Percentiles rank a stretch among this genome's conserved stretches.
These are phyloP conservation scores for Ajuga chamaepitys DNA, from an alignment of 257 asterid genomes.

Conservation along the genomic window DNA sequence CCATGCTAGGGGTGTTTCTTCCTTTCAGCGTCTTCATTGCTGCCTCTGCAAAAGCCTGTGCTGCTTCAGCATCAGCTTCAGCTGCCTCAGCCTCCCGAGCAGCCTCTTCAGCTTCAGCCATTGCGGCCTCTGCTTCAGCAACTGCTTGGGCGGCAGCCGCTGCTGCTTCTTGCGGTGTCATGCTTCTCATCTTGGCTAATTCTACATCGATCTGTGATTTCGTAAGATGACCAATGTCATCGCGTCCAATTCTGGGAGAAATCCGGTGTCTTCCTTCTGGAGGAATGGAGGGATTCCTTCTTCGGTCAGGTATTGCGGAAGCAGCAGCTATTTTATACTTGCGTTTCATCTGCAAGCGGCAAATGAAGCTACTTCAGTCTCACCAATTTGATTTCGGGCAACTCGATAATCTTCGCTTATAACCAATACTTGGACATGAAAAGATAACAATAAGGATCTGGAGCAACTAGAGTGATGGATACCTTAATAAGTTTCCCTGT, in stretches of 20 bases:
- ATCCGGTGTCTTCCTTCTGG: conserved; percentile 41
- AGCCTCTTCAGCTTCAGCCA: conserved; percentile 95
- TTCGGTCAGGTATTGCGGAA: conserved; percentile 42
- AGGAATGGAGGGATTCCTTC: conserved; percentile 35
- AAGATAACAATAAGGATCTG: neutral
- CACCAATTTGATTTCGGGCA: neutral
- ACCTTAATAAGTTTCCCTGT: conserved; percentile 85
- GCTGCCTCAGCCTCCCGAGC: conserved; percentile 91
- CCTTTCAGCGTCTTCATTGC: conserved; percentile 68
- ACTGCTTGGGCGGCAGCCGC: conserved; percentile 95
- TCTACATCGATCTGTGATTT: conserved; percentile 67
- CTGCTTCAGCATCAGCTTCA: conserved; percentile 93
- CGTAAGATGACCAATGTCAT: conserved; percentile 35
- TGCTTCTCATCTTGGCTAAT: conserved; percentile 59
- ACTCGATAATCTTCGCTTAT: neutral
- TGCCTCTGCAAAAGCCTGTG: conserved; percentile 91
- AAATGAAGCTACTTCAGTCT: neutral
- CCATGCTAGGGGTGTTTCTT: conserved; percentile 59
- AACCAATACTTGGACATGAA: neutral
- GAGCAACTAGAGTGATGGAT: conserved; percentile 6
- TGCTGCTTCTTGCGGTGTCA: conserved; percentile 83
- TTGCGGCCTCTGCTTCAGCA: conserved; percentile 93
- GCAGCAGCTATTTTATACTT: conserved; percentile 59
- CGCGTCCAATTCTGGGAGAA: conserved; percentile 39
- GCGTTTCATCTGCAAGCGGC: conserved; percentile 50